phyloP scores from a whole-genome alignment of 1,284 basidiomycete species.

The Somion occarium region DNA sequence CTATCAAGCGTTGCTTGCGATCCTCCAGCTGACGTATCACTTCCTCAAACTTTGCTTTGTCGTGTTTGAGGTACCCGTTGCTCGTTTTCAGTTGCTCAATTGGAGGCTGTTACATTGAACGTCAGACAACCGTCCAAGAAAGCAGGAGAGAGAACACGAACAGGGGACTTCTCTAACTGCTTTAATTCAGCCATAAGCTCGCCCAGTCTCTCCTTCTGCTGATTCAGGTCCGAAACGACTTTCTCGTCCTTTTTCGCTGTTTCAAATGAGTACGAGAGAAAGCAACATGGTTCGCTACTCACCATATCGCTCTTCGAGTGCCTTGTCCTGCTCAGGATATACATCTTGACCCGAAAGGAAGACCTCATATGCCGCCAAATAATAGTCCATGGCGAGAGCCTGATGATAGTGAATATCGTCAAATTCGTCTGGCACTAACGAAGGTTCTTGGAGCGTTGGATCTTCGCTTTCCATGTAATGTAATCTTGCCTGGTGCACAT shows the following conservation, averaged over 20 bases:
- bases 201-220: constrained; percentile 41
- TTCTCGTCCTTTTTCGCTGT: constrained; percentile 64
- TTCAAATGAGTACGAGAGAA: constrained; percentile 3
- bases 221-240: constrained; percentile 56
- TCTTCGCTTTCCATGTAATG: constrained; percentile 58
- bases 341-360: constrained; percentile 73
- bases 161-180: constrained; percentile 55
- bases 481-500: constrained; percentile 30
- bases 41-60: constrained; percentile 67
- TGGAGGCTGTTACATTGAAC: constrained; percentile 47
- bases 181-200: constrained; percentile 49
- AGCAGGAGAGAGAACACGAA: constrained; percentile 25
- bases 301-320: constrained; percentile 76
- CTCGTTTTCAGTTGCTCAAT: constrained; percentile 54
- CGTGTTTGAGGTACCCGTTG: constrained; percentile 52
- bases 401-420: constrained; percentile 71
- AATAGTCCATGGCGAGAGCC: constrained; percentile 74
- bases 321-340: constrained; percentile 64
- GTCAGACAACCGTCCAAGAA: constrained; percentile 7
- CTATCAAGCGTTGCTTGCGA: constrained; percentile 56
- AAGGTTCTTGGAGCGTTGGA: constrained; percentile 59
- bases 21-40: constrained; percentile 59
- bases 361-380: constrained; percentile 59
- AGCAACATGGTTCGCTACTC: constrained; percentile 17
- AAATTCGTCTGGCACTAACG: constrained; percentile 61